These are phyloP conservation scores for Coniochaeta sp. DNA, from an alignment of 2,329 filamentous ascomycete species.

Conservation along the genomic window DNA sequence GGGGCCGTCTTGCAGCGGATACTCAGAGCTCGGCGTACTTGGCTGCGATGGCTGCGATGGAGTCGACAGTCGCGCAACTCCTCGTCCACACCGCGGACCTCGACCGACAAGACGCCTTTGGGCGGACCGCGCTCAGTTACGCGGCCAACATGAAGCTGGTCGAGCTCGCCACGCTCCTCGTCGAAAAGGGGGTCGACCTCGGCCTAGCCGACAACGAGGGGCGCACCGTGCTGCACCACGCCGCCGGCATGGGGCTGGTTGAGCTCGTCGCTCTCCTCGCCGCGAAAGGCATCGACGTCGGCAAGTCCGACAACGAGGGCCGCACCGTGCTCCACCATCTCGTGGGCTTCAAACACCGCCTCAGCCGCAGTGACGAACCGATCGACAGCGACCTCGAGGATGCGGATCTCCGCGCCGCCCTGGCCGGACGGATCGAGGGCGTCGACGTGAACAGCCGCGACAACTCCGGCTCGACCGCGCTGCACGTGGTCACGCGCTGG, in stretches of 20 bases:
- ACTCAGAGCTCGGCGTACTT: not conserved
- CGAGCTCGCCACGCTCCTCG: not conserved
- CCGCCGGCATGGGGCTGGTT: no score
- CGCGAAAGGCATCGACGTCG: not conserved
- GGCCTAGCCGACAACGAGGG: not conserved
- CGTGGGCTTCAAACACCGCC: not conserved
- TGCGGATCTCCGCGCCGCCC: not conserved
- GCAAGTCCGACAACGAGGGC: not conserved
- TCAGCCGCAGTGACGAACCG: not conserved
- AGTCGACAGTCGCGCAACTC: not conserved
- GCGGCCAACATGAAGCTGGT: no score
- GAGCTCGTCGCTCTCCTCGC: not conserved
- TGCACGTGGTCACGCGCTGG: not conserved
- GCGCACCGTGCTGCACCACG: not conserved
- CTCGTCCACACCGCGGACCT: not conserved
- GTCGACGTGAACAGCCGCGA: not conserved
- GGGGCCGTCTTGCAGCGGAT: not conserved
- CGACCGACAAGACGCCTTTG: not conserved
- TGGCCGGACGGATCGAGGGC: not conserved
- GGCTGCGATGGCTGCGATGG: not conserved
- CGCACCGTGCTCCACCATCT: not conserved
- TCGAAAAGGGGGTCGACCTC: not conserved
- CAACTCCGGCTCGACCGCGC: not conserved
- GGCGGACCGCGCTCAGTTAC: not conserved
- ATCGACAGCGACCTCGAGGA: not conserved